Percentiles rank a stretch among this genome's conserved stretches.
Conservation (phyloP, 2,329 filamentous ascomycete species). For the Stagonosporopsis rhizophila region DNA sequence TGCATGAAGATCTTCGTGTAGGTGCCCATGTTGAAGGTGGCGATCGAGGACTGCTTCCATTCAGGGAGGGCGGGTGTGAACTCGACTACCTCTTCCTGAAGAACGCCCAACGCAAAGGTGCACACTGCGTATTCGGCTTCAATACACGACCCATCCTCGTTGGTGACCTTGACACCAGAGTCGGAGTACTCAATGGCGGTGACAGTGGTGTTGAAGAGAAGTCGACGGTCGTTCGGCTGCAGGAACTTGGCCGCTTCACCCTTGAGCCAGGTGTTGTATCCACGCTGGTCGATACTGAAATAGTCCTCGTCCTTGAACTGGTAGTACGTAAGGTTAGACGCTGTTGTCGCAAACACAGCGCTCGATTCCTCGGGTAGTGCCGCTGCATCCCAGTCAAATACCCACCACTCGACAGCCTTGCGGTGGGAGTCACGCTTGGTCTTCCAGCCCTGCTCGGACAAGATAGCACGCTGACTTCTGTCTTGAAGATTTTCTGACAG, state of each 20-base stretch:
- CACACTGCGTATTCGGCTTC: slow-evolving; percentile 68
- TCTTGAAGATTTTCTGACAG: slow-evolving; percentile 68
- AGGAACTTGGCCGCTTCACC: slow-evolving; percentile 67
- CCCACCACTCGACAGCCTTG: slow-evolving; percentile 69
- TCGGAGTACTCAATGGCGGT: slow-evolving; percentile 62
- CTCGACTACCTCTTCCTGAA: slow-evolving; percentile 66
- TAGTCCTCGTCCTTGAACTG: slow-evolving; percentile 69
- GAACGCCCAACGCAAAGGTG: slow-evolving; percentile 72
- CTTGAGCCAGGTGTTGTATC: slow-evolving; percentile 65
- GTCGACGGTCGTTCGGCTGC: slow-evolving; percentile 59
- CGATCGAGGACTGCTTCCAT: slow-evolving; percentile 71
- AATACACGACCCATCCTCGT: slow-evolving; percentile 63
- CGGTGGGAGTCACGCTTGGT: slow-evolving; percentile 62
- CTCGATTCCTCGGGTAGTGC: slow-evolving; percentile 64
- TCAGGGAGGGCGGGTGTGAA: slow-evolving; percentile 66
- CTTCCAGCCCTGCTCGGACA: slow-evolving; percentile 66
- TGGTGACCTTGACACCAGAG: slow-evolving; percentile 61
- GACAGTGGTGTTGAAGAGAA: slow-evolving; percentile 66
- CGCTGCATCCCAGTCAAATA: slow-evolving; percentile 65
- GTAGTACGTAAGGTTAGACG: slow-evolving; percentile 68
- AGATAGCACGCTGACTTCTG: slow-evolving; percentile 63
- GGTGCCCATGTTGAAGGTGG: slow-evolving; percentile 71
- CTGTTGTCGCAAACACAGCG: slow-evolving; percentile 62
- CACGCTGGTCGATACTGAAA: slow-evolving; percentile 66
- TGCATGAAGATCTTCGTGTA: slow-evolving; percentile 78